phyloP scores from a whole-genome alignment of 805 yeast species.

The Citeromyces nyonsensis region DNA sequence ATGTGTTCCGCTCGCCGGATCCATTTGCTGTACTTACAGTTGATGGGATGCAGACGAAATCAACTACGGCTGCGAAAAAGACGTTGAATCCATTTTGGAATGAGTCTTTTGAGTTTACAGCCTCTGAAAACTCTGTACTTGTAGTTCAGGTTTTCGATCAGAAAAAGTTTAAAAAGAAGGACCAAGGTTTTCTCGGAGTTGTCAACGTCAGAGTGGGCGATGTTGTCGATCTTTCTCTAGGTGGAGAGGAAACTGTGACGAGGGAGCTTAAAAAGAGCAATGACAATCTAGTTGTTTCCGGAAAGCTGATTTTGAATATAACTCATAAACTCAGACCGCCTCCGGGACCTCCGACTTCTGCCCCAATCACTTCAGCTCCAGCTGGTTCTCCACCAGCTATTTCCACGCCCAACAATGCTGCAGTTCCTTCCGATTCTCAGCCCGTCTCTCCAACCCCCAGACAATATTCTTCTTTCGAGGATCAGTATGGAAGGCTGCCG shows the following conservation, averaged over 20 bases:
- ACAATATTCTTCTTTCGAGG: conserved; percentile 89
- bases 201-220: conserved; percentile 86
- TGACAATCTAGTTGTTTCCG: conserved; percentile 85
- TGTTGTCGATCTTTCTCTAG: conserved; percentile 46
- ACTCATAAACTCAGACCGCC: conserved; percentile 22
- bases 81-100: conserved; percentile 98
- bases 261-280: conserved; percentile 85
- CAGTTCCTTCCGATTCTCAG: not conserved
- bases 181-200: conserved; percentile 95
- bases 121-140: conserved; percentile 66
- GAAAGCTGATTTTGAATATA: conserved; percentile 70
- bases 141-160: conserved; percentile 95
- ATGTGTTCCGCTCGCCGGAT: conserved; percentile 90
- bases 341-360: conserved; percentile 6
- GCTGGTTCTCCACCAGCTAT: conserved; percentile 6
- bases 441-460: conserved; percentile 17
- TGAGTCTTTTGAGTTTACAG: conserved; percentile 71
- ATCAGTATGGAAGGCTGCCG: conserved; percentile 90
- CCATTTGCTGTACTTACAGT: conserved; percentile 96
- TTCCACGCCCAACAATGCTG: conserved; percentile 5
- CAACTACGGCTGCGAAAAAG: conserved; percentile 86
- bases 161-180: conserved; percentile 93
- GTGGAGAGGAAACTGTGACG: conserved; percentile 74
- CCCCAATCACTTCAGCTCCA: conserved; percentile 9
- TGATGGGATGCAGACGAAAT: conserved; percentile 94